Percentiles rank a stretch among this genome's conserved stretches.
These are phyloP conservation scores for Euptelea pleiosperma DNA, from an alignment of 164 flowering plant genomes.

Conservation along the genomic window DNA sequence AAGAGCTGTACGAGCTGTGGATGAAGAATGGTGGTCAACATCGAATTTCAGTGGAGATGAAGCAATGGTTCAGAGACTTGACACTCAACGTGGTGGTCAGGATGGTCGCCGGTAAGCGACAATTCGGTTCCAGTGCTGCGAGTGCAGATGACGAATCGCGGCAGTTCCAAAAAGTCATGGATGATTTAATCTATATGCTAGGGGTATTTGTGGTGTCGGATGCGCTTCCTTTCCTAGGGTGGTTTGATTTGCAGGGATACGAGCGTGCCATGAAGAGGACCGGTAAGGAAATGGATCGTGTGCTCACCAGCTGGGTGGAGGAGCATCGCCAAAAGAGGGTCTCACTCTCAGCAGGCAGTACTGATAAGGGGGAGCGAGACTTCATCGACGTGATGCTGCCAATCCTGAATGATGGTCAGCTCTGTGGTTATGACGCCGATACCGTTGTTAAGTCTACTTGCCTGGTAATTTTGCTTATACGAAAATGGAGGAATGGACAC, in stretches of 20 bases:
- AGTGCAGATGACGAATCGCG: background rate
- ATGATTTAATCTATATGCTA: conserved; percentile 7
- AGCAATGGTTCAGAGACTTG: no score
- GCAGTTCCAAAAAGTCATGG: conserved; percentile 8
- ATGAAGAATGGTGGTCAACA: background rate
- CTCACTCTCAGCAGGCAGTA: background rate
- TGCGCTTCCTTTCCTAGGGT: conserved; percentile 19
- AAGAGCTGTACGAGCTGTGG: background rate
- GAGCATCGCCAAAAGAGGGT: conserved; percentile 8
- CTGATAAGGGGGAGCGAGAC: conserved; percentile 12
- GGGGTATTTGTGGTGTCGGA: conserved; percentile 21
- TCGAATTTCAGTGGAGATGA: conserved; percentile 18
- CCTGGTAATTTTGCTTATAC: conserved; percentile 29
- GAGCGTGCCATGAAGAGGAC: conserved; percentile 20
- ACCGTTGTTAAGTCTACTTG: conserved; percentile 21
- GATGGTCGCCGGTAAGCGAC: conserved; percentile 23
- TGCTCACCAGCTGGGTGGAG: conserved; percentile 8
- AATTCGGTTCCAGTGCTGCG: background rate
- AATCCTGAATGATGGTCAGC: background rate
- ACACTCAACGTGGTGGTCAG: conserved; percentile 13
- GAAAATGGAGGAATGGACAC: no score
- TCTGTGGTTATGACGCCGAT: conserved; percentile 14
- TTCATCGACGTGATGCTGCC: conserved; percentile 24
- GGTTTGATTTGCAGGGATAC: conserved; percentile 20
- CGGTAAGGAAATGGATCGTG: conserved; percentile 9